phyloP scores from a whole-genome alignment of 2,329 filamentous ascomycete genomes.

The Aureobasidium subglaciale region DNA sequence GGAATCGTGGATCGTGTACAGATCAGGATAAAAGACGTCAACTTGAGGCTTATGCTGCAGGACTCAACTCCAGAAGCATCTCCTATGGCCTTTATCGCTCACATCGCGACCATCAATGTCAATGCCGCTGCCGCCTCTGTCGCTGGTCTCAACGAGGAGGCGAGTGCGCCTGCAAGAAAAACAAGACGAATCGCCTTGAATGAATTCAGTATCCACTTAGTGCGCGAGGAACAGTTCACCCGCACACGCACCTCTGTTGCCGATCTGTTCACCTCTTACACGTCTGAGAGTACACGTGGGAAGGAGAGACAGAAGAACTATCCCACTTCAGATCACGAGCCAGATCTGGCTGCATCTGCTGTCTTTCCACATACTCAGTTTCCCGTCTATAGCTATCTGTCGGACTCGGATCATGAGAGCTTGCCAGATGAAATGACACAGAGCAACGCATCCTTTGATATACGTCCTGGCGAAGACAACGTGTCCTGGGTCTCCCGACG shows the following conservation, averaged over 20 bases:
- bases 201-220: background rate
- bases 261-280: background rate
- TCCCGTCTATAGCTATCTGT: background rate
- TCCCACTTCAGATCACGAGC: background rate
- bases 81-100: background rate
- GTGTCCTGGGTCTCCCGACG: conserved; percentile 29
- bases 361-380: background rate
- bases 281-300: background rate
- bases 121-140: background rate
- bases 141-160: background rate
- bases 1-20: conserved; percentile 66
- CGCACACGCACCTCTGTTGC: background rate
- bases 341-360: conserved; percentile 1
- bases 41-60: conserved; percentile 41
- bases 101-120: background rate
- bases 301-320: background rate
- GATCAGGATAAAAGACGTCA: conserved; percentile 58
- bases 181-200: background rate
- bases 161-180: background rate
- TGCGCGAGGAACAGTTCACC: background rate
- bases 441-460: conserved; percentile 22
- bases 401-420: background rate
- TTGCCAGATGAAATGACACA: conserved; percentile 1
- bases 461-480: conserved; percentile 31
- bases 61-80: background rate